Evolutionary conservation across 2,329 filamentous ascomycete genomes (phyloP), one percentile per base, ranked within the genome.

Genomic region (Atkinsonella hypoxylon): DNA sequence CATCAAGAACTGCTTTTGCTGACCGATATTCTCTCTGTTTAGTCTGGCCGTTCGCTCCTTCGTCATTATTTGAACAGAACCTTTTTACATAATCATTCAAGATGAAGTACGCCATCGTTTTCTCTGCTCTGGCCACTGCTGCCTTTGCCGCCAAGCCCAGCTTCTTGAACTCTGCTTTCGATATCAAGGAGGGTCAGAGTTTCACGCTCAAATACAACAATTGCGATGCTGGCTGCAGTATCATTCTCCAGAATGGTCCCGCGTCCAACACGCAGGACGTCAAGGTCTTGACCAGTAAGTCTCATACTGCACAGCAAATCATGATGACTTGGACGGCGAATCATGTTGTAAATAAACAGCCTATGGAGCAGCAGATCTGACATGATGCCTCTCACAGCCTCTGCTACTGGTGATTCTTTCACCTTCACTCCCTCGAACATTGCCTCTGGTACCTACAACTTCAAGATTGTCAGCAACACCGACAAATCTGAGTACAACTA

Each of bases 61-160:
- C 13, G 44, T 17, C 30, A n/a, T 51, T 38, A 7, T 18, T 43
- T 17, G 17, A 38, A 34, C 20, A 38, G 10, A 31, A n/a, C 22
- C 40, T 15, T 36, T 39, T 38, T 26, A 39, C 26, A 26, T 18
- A 18, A n/a, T 22, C 12, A 31, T 17, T 36, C 63, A 66, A 58
- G 53, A 69, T 69, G 66, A 67, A 68, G 65, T 65, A 60, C 58
- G 61, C 65, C 48, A 31, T 62, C 56, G 60, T 57, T 57, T 53
- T 60, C 49, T 41, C 66, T 48, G 57, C 61, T 54, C 56, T 62
- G 56, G 46, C 65, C 42, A 63, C 58, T 53, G 55, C 55, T 53
- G 51, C 57, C 48, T 62, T 51, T 51, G 32, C 60, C 48, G 66
- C 64, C 44, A 47, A 57, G 55, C 65, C 66, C 46, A 30, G 45